phyloP scores from a whole-genome alignment of 345 rosid genomes.

The Cardiospermum halicacabum region DNA sequence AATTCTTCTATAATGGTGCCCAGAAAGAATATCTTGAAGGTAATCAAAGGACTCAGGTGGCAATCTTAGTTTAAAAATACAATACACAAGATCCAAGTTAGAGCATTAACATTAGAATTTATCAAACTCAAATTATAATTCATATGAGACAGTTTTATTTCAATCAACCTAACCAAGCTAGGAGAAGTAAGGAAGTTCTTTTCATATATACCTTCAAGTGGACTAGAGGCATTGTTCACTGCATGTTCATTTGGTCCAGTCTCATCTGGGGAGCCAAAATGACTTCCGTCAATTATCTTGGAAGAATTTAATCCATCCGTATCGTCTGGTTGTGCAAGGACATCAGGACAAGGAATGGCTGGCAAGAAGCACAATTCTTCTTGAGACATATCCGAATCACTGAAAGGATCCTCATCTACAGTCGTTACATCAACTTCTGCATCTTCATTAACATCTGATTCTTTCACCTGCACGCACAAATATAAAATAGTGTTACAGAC shows the following conservation, averaged over 20 bases:
- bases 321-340: conserved; percentile 64
- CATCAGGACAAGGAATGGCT: conserved; percentile 79
- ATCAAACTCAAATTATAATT: conserved; percentile 2
- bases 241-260: conserved; percentile 67
- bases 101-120: neutral
- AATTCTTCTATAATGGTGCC: neutral
- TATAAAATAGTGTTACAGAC: conserved; percentile 24
- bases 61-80: neutral
- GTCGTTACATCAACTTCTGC: conserved; percentile 91
- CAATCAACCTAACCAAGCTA: no score
- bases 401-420: conserved; percentile 75
- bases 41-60: neutral
- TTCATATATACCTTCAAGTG: conserved; percentile 73
- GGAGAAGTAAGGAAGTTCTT: conserved; percentile 16
- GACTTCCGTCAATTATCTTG: conserved; percentile 61
- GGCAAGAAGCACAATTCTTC: conserved; percentile 94
- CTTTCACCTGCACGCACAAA: conserved; percentile 60
- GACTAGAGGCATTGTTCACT: conserved; percentile 58
- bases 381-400: conserved; percentile 95
- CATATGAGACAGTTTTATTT: neutral
- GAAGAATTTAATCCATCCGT: conserved; percentile 50
- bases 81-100: neutral
- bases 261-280: conserved; percentile 83
- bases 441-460: conserved; percentile 75
- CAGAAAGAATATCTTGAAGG: no score